Conservation (phyloP, 306 rosid genomes). For the Lathyrus sativus region DNA sequence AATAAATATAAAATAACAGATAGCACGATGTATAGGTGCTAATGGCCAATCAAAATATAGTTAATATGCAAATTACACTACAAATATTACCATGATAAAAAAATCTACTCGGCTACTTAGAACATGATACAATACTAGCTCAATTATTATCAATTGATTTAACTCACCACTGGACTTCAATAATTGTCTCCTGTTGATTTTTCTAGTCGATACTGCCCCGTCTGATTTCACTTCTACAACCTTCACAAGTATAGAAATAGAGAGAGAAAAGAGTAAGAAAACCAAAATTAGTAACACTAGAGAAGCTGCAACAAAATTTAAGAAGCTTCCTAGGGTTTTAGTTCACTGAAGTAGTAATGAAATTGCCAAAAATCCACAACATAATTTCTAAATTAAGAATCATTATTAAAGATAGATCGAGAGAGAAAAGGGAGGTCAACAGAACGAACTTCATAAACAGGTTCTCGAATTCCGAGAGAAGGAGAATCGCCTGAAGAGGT, state of each 20-base stretch:
- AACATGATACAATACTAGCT: constrained; percentile 19
- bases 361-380: not conserved
- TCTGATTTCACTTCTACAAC: constrained; percentile 84
- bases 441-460: constrained; percentile 74
- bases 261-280: constrained; percentile 17
- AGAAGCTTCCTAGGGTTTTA: constrained; percentile 18
- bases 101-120: not conserved
- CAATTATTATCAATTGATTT: not conserved
- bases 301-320: constrained; percentile 6
- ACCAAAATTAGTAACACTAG: not conserved
- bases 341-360: not conserved
- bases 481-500: constrained; percentile 62
- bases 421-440: not conserved
- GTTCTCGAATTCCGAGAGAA: constrained; percentile 92
- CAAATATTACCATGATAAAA: not conserved
- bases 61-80: no score
- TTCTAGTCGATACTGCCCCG: constrained; percentile 68
- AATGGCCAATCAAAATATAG: no score
- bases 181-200: constrained; percentile 88
- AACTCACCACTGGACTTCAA: constrained; percentile 87
- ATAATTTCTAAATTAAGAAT: not conserved
- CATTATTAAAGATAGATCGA: not conserved
- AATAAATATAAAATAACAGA: no score
- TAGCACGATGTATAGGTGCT: no score
- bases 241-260: constrained; percentile 41